A percentile compares a stretch with the other conserved stretches of the same genome.
Evolutionary conservation across 768 basidiomycete species (phyloP).

Genomic region (Rhizopogon vulgaris): DNA sequence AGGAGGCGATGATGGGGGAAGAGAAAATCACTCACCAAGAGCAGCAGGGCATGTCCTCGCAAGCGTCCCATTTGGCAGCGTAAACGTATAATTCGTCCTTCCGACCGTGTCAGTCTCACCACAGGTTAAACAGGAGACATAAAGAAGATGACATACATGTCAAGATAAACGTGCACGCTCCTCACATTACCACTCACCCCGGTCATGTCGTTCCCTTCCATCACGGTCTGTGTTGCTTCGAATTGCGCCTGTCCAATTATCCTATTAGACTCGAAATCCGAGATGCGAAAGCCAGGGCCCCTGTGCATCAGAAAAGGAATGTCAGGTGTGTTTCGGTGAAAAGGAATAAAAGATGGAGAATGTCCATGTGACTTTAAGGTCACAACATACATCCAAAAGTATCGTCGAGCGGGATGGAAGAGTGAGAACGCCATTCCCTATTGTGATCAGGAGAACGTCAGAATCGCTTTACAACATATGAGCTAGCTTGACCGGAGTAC

Average conservation of each 20-base stretch:
- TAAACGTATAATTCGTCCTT: slow-evolving; percentile 62
- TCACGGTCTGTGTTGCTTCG: slow-evolving; percentile 58
- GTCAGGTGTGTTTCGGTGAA: background rate
- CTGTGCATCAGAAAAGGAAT: slow-evolving; percentile 25
- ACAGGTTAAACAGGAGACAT: background rate
- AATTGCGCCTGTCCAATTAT: slow-evolving; percentile 70
- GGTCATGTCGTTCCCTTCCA: slow-evolving; percentile 41
- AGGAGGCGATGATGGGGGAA: background rate
- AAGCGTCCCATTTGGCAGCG: slow-evolving; percentile 57
- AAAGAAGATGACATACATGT: slow-evolving; percentile 47
- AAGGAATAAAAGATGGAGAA: background rate
- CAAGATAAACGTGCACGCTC: slow-evolving; percentile 63
- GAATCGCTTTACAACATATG: too few species aligned
- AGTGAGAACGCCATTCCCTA: too few species aligned
- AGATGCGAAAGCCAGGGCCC: slow-evolving; percentile 69
- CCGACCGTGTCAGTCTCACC: background rate
- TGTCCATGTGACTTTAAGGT: too few species aligned
- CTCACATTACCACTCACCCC: slow-evolving; percentile 55
- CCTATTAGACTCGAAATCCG: slow-evolving; percentile 70
- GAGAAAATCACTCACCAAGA: slow-evolving; percentile 42
- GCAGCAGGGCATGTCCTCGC: slow-evolving; percentile 76
- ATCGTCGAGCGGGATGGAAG: too few species aligned
- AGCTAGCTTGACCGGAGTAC: background rate
- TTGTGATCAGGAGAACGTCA: too few species aligned
- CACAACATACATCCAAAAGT: too few species aligned